Conservation (phyloP, 106 monocot species). For the Acanthochlamys bracteata region DNA sequence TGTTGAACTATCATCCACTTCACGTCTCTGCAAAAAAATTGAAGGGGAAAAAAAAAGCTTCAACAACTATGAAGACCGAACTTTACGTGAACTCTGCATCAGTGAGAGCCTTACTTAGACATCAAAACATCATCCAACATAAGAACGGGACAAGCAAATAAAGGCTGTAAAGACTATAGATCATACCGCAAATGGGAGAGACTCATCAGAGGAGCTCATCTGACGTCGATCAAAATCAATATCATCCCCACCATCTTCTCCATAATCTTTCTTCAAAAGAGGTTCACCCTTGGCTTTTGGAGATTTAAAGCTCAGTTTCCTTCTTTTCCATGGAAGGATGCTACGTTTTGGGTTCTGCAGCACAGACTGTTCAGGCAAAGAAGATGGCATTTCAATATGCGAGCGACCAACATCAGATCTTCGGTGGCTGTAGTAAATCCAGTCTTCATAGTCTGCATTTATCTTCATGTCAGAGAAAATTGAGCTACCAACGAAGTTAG, state of each 20-base stretch:
- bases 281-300: slow-evolving; percentile 67
- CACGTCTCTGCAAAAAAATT: slow-evolving; percentile 30
- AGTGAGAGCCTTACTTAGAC: too few species aligned
- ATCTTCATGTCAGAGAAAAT: slow-evolving; percentile 20
- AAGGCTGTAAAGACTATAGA: not conserved
- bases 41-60: not conserved
- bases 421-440: slow-evolving; percentile 50
- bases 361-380: slow-evolving; percentile 18
- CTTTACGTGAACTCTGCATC: too few species aligned
- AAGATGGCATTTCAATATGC: slow-evolving; percentile 13
- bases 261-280: slow-evolving; percentile 57
- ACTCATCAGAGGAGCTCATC: slow-evolving; percentile 73
- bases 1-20: slow-evolving; percentile 22
- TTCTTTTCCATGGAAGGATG: slow-evolving; percentile 63
- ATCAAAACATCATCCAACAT: not conserved
- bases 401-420: slow-evolving; percentile 37
- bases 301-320: slow-evolving; percentile 37
- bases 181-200: slow-evolving; percentile 20
- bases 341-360: slow-evolving; percentile 30
- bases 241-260: slow-evolving; percentile 77
- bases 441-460: slow-evolving; percentile 38
- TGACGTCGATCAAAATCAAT: slow-evolving; percentile 73
- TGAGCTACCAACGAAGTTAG: slow-evolving; percentile 38
- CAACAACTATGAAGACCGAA: too few species aligned
- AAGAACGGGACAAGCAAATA: not conserved